A percentile compares a stretch with the other conserved stretches of the same genome.
Evolutionary conservation across 371 early-diverging fungal species (phyloP).

Genomic region (Mucor racemosus): DNA sequence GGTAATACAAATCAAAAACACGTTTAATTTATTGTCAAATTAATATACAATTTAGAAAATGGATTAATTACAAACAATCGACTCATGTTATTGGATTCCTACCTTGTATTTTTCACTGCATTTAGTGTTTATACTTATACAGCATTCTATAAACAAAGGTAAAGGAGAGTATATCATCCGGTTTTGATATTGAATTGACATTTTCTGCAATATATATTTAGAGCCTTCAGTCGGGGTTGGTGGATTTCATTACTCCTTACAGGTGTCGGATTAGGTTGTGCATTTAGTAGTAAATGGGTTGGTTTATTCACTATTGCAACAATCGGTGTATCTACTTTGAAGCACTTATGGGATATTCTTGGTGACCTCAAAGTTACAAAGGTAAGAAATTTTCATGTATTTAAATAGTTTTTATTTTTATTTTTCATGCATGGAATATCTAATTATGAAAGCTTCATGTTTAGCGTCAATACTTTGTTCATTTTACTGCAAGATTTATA

Average conservation of each 20-base stretch:
- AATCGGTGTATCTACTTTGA: constrained; percentile 82
- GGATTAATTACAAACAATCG: constrained; percentile 88
- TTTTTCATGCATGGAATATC: background rate
- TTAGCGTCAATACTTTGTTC: constrained; percentile 62
- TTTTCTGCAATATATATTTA: constrained; percentile 5
- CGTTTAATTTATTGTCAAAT: constrained; percentile 12
- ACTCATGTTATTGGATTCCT: constrained; percentile 89
- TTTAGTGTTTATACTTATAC: constrained; percentile 78
- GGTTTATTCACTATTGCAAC: constrained; percentile 89
- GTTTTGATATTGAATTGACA: background rate
- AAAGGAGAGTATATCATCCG: background rate
- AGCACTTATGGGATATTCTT: constrained; percentile 89
- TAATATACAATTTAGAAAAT: constrained; percentile 68
- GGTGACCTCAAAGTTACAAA: constrained; percentile 68
- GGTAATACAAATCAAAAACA: constrained; percentile 45
- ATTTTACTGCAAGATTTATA: constrained; percentile 70
- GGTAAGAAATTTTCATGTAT: constrained; percentile 26
- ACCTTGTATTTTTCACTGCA: constrained; percentile 84
- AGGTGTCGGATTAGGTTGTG: constrained; percentile 73
- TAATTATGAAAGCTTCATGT: background rate
- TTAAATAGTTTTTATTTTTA: background rate
- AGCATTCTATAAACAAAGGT: constrained; percentile 70
- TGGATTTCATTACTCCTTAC: constrained; percentile 75
- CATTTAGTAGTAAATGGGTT: constrained; percentile 86
- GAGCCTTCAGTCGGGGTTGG: constrained; percentile 71